phyloP scores from a whole-genome alignment of 2,329 filamentous ascomycete genomes.

The Fusarium agapanthi region DNA sequence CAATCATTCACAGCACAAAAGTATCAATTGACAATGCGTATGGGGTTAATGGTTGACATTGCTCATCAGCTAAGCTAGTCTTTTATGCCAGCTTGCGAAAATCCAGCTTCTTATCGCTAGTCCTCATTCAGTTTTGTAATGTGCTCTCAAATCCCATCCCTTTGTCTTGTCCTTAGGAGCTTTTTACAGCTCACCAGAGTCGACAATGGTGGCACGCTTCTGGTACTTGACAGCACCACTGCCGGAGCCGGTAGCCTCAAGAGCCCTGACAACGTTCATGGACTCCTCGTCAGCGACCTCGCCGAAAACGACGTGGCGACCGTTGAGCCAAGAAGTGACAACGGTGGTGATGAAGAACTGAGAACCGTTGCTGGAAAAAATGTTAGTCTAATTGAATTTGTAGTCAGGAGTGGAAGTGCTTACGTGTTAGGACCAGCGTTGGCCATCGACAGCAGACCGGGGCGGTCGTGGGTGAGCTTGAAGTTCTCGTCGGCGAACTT shows the following conservation, averaged over 20 bases:
- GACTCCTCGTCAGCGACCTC: conserved; percentile 66
- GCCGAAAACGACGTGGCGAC: conserved; percentile 87
- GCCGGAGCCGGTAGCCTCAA: conserved; percentile 68
- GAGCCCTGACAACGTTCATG: conserved; percentile 64
- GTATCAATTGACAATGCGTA: not conserved
- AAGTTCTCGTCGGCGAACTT: conserved; percentile 98
- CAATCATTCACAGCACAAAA: not conserved
- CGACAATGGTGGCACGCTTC: conserved; percentile 67
- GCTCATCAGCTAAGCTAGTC: conserved; percentile 29
- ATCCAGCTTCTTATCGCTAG: conserved; percentile 27
- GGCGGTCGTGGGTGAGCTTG: conserved; percentile 73
- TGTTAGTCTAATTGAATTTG: not conserved
- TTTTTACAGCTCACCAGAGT: conserved; percentile 59
- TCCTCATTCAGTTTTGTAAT: conserved; percentile 34
- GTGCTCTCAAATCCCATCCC: conserved; percentile 24
- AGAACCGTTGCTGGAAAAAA: conserved; percentile 82
- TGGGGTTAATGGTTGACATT: conserved; percentile 36
- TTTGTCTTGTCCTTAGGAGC: conserved; percentile 6
- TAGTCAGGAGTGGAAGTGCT: conserved; percentile 38
- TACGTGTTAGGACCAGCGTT: conserved; percentile 95
- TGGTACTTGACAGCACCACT: conserved; percentile 67
- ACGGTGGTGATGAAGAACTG: conserved; percentile 99
- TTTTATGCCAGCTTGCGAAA: conserved; percentile 24
- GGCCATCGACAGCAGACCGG: conserved; percentile 91
- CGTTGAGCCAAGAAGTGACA: conserved; percentile 84